Evolutionary conservation across 2,329 filamentous ascomycete genomes (phyloP).

Genomic region (Dothistroma septosporum): DNA sequence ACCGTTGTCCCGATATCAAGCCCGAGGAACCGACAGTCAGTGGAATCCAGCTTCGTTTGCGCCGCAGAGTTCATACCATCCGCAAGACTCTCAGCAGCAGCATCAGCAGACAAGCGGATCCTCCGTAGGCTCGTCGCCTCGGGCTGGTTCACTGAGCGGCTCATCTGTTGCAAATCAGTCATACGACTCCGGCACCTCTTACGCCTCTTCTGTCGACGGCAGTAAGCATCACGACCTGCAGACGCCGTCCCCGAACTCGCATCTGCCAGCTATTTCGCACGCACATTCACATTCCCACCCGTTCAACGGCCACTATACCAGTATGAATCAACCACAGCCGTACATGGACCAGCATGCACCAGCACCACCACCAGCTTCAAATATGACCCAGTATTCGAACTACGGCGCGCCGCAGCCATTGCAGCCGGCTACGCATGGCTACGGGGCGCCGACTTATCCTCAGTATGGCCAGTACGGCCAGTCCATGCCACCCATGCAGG

Average conservation of each 20-base stretch:
- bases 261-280: slow-evolving; percentile 35
- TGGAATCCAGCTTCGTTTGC: slow-evolving; percentile 65
- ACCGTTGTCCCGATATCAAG: slow-evolving; percentile 77
- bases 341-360: slow-evolving; percentile 69
- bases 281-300: slow-evolving; percentile 15
- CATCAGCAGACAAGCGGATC: slow-evolving; percentile 61
- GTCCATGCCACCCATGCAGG: slow-evolving; percentile 74
- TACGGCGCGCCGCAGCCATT: slow-evolving; percentile 60
- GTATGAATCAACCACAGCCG: slow-evolving; percentile 76
- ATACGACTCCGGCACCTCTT: slow-evolving; percentile 52
- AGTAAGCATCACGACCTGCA: slow-evolving; percentile 50
- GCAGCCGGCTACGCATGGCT: slow-evolving; percentile 33
- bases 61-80: slow-evolving; percentile 59
- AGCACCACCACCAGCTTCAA: slow-evolving; percentile 70
- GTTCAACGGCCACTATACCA: slow-evolving; percentile 37
- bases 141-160: slow-evolving; percentile 68
- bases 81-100: slow-evolving; percentile 19
- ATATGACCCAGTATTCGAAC: slow-evolving; percentile 71
- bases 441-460: slow-evolving; percentile 62
- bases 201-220: slow-evolving; percentile 53
- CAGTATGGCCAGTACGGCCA: slow-evolving; percentile 70
- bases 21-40: slow-evolving; percentile 68
- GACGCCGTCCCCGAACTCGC: slow-evolving; percentile 68
- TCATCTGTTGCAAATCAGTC: slow-evolving; percentile 44
- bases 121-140: slow-evolving; percentile 69